Percentiles rank a stretch among this genome's conserved stretches.
Evolutionary conservation across 768 basidiomycete genomes (phyloP).

Genomic region (Cystofilobasidium ferigula): DNA sequence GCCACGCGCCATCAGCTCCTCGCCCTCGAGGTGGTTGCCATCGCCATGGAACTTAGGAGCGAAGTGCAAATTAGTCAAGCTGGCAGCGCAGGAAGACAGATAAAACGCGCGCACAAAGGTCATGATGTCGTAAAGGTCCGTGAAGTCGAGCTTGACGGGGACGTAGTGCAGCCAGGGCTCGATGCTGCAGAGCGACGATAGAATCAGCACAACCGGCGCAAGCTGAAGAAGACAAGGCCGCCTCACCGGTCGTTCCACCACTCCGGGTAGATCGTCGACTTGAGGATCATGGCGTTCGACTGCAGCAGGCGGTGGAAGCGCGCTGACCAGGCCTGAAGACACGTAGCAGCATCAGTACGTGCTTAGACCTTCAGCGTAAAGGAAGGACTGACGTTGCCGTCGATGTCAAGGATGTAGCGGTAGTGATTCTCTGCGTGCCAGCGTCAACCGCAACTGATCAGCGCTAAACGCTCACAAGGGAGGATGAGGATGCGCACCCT

Average conservation of each 20-base stretch:
- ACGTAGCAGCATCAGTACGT: not conserved
- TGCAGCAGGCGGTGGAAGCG: slow-evolving; percentile 34
- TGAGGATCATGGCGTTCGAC: slow-evolving; percentile 34
- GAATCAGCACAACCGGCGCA: no score
- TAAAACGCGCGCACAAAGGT: slow-evolving; percentile 16
- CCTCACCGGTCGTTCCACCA: slow-evolving; percentile 37
- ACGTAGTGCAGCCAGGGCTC: slow-evolving; percentile 39
- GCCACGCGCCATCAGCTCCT: slow-evolving; percentile 15
- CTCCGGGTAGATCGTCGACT: slow-evolving; percentile 36
- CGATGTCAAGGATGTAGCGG: slow-evolving; percentile 36
- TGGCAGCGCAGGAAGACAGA: not conserved
- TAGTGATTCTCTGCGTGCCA: slow-evolving; percentile 27
- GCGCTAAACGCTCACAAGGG: no score
- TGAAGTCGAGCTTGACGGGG: slow-evolving; percentile 32
- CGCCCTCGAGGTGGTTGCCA: not conserved
- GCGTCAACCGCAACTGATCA: no score
- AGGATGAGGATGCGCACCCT: slow-evolving; percentile 15
- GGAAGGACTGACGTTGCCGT: slow-evolving; percentile 21
- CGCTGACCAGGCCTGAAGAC: slow-evolving; percentile 34
- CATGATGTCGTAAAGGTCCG: slow-evolving; percentile 24
- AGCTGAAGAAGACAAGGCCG: no score
- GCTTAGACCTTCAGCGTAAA: not conserved
- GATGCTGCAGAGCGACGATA: no score
- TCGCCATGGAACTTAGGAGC: slow-evolving; percentile 22
- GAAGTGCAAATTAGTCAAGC: not conserved